Percentiles rank a stretch among this genome's conserved stretches.
These are phyloP conservation scores for Ganoderma multipileum DNA, from an alignment of 1,284 basidiomycete genomes.

Conservation along the genomic window DNA sequence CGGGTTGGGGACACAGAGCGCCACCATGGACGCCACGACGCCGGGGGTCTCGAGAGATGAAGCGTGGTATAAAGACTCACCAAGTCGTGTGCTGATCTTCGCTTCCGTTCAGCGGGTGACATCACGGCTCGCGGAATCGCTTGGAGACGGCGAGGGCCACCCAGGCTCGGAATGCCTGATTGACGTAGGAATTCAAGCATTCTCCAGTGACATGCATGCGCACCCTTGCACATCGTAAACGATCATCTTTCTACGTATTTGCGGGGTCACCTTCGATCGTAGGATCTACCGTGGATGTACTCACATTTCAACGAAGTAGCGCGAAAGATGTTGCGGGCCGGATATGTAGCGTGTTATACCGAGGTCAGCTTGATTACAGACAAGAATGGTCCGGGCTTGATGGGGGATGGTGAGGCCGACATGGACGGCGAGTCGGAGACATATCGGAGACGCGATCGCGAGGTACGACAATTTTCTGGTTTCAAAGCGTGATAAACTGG, in stretches of 20 bases:
- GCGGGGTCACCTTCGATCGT: neutral
- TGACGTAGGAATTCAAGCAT: neutral
- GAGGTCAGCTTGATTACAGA: constrained; percentile 15
- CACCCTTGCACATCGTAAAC: neutral
- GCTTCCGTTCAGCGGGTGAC: neutral
- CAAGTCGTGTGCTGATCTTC: neutral
- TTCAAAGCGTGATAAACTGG: constrained; percentile 19
- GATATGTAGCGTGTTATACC: constrained; percentile 18
- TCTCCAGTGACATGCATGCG: neutral
- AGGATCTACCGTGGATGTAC: neutral
- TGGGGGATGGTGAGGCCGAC: constrained; percentile 27
- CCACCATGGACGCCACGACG: constrained; percentile 4
- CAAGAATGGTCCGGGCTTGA: constrained; percentile 23
- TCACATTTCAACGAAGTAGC: neutral
- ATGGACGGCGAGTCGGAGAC: constrained; percentile 16
- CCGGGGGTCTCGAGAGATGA: neutral
- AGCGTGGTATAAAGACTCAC: neutral
- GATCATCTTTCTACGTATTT: neutral
- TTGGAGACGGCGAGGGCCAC: neutral
- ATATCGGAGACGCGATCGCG: constrained; percentile 22
- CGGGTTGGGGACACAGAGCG: constrained; percentile 13
- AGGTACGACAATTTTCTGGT: constrained; percentile 20
- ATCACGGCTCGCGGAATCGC: constrained; percentile 5
- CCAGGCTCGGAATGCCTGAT: neutral
- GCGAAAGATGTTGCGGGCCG: neutral